phyloP scores from a whole-genome alignment of 1,284 basidiomycete species.

The Marasmius sp. region DNA sequence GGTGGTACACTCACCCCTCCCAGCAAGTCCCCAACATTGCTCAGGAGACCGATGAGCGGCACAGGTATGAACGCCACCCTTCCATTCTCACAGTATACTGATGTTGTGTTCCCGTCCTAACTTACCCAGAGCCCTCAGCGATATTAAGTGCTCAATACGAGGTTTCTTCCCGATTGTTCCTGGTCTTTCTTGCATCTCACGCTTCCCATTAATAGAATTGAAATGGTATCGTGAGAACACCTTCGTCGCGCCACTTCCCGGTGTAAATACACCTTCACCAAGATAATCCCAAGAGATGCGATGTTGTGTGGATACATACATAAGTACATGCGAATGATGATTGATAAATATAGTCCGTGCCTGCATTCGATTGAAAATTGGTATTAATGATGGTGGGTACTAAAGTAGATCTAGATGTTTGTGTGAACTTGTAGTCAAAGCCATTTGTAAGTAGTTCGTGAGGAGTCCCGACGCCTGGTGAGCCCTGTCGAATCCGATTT shows the following conservation, averaged over 20 bases:
- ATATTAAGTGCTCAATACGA: conserved; percentile 73
- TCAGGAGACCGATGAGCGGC: conserved; percentile 52
- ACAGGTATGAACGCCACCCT: conserved; percentile 7
- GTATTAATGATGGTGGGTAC: no score
- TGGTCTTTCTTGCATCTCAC: not conserved
- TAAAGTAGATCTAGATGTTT: no score
- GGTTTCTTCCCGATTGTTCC: conserved; percentile 39
- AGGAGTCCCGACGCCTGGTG: not conserved
- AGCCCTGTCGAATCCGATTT: conserved; percentile 3
- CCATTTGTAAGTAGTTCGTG: no score
- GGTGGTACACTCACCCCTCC: conserved; percentile 63
- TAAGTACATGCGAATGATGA: no score
- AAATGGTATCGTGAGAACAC: conserved; percentile 62
- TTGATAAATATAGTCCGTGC: no score
- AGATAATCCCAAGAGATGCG: not conserved
- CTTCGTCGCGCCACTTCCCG: conserved; percentile 36
- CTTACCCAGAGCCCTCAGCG: conserved; percentile 65
- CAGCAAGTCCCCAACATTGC: conserved; percentile 25
- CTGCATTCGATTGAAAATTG: no score
- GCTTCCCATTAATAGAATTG: conserved; percentile 40
- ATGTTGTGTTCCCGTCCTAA: not conserved
- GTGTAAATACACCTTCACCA: not conserved
- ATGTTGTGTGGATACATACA: not conserved
- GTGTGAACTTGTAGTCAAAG: no score
- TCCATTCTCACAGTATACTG: not conserved